Percentiles rank a stretch among this genome's conserved stretches.
These are phyloP conservation scores for Capsicum chinense DNA, from an alignment of 257 asterid species.

Conservation along the genomic window DNA sequence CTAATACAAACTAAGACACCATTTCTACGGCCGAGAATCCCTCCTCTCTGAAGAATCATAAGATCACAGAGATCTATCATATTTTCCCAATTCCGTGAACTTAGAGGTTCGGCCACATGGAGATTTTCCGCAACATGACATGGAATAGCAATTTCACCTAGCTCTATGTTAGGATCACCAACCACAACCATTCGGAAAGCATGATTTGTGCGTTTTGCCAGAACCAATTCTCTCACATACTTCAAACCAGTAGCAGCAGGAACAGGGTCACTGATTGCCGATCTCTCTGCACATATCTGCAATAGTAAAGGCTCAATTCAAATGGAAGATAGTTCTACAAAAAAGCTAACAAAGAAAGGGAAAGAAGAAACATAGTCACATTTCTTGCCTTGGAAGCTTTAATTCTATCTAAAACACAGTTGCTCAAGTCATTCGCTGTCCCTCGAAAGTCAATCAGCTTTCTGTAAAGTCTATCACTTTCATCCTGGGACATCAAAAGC, in stretches of 20 bases:
- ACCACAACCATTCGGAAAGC: slow-evolving; percentile 90
- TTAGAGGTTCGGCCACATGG: slow-evolving; percentile 63
- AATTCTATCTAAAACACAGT: slow-evolving; percentile 71
- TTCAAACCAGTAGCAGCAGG: slow-evolving; percentile 73
- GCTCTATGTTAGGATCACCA: slow-evolving; percentile 75
- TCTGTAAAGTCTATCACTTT: slow-evolving; percentile 65
- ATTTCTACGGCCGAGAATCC: slow-evolving; percentile 57
- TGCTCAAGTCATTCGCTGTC: slow-evolving; percentile 75
- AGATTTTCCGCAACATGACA: background rate
- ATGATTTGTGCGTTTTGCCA: slow-evolving; percentile 83
- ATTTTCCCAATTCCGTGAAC: slow-evolving; percentile 64
- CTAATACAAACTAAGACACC: slow-evolving; percentile 53
- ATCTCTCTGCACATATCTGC: slow-evolving; percentile 86
- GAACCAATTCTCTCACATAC: slow-evolving; percentile 74
- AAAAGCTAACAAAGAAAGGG: slow-evolving; percentile 29
- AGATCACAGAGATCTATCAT: slow-evolving; percentile 55
- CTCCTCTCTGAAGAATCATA: slow-evolving; percentile 58
- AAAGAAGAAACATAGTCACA: slow-evolving; percentile 25
- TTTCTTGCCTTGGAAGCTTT: slow-evolving; percentile 86
- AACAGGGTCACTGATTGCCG: slow-evolving; percentile 56
- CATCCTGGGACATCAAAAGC: slow-evolving; percentile 60
- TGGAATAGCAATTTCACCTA: slow-evolving; percentile 82
- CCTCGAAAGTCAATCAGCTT: slow-evolving; percentile 80
- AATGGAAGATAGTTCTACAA: slow-evolving; percentile 23
- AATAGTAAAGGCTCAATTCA: slow-evolving; percentile 40